Percentiles rank a stretch among this genome's conserved stretches.
phyloP scores from a whole-genome alignment of 331 rosid genomes.

The Rosa hybrid region DNA sequence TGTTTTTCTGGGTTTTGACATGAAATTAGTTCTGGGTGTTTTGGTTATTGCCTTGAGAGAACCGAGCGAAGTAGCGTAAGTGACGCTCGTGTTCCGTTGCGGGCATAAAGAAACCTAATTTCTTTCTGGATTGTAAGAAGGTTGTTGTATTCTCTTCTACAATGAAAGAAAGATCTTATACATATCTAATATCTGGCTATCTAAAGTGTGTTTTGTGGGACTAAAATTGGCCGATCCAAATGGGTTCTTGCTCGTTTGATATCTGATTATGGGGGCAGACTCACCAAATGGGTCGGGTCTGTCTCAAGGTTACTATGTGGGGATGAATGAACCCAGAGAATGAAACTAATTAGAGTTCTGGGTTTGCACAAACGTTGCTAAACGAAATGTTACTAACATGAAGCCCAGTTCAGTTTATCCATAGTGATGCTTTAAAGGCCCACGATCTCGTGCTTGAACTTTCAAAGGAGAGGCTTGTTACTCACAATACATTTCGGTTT shows the following conservation, averaged over 20 bases:
- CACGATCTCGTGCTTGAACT: too few relatives aligned
- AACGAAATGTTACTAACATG: too few relatives aligned
- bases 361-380: too few relatives aligned
- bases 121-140: background rate
- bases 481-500: too few relatives aligned
- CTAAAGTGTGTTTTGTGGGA: background rate
- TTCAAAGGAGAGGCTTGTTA: too few relatives aligned
- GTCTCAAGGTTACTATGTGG: too few relatives aligned
- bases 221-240: background rate
- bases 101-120: background rate
- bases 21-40: background rate
- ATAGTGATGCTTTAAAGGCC: too few relatives aligned
- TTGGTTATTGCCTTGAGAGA: constrained; percentile 20
- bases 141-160: background rate
- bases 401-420: too few relatives aligned
- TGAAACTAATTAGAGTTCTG: too few relatives aligned
- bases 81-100: constrained; percentile 23
- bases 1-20: background rate
- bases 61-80: background rate
- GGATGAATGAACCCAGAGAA: background rate
- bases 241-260: background rate
- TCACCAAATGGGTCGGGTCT: too few relatives aligned
- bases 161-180: background rate
- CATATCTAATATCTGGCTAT: background rate
- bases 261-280: too few relatives aligned